Base-by-base conservation (phyloP, 257 asterid species). In the Asclepias syriaca region DNA sequence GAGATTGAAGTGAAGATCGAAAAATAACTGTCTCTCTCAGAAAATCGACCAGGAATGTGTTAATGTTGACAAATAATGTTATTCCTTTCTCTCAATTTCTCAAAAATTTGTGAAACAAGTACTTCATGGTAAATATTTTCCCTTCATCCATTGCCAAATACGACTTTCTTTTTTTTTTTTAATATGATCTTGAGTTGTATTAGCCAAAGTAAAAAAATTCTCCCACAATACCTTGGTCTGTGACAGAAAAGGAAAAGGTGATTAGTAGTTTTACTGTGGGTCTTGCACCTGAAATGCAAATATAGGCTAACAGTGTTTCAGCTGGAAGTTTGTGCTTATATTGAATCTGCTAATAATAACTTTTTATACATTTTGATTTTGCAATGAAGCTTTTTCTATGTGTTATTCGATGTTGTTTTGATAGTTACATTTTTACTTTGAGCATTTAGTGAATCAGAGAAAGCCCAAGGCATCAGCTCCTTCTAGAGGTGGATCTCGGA, bases 381-480 rank as follows among this genome's bases (percentile, higher is more conserved):
- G 67, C 15, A 32, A 32, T 3, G 12, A 61, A 5, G 24, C 12
- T 15, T 29, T 61, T 10, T 34, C 0, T 34, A 29, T 27, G 3
- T 21, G 19, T 59, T 59, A 2, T 0, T 11, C 1, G 5, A 60
- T 6, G 13, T 2, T 21, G 16, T 37, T n/a, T 61, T 40, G 69
- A 70, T 34, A 6, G 27, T 34, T 16, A 63, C 27, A 18, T 63
- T 37, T 50, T 63, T 63, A 7, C 43, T 72, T 59, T 21, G 50
- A 27, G 70, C 58, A 45, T 72, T 68, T 77, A 92, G 97, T 87
- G 70, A 74, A 78, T 37, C 93, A 82, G 72, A 86, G 85, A 83
- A 87, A 90, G 65, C 72, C 88, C 43, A 90, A 83, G 86, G 81
- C 78, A 66, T 70, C 88, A 46, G 81, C 83, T 79, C 93, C 96